These are phyloP conservation scores for Emmonsia crescens DNA, from an alignment of 2,329 filamentous ascomycete genomes.

Conservation along the genomic window DNA sequence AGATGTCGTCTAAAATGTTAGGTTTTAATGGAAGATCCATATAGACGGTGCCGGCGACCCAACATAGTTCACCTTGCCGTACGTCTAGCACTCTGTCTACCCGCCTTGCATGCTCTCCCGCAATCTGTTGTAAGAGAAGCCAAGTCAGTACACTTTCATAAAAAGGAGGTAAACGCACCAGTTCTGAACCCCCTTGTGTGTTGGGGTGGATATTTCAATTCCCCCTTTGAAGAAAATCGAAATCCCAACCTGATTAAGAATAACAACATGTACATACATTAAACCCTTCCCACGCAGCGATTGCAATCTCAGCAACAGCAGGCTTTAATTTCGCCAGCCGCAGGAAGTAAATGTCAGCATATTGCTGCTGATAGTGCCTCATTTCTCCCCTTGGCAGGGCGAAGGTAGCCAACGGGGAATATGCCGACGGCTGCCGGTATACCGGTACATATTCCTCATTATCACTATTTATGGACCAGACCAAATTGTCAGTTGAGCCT, in stretches of 20 bases:
- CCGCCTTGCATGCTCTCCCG: conserved; percentile 59
- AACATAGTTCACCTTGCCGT: conserved; percentile 87
- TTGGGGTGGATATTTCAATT: neutral
- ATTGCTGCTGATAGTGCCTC: conserved; percentile 83
- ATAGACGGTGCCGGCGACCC: conserved; percentile 88
- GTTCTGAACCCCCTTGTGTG: neutral
- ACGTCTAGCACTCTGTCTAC: conserved; percentile 91
- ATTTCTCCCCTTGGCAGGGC: conserved; percentile 52
- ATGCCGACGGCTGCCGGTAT: conserved; percentile 49
- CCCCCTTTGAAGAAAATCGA: neutral
- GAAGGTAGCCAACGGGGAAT: conserved; percentile 68
- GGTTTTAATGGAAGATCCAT: conserved; percentile 97
- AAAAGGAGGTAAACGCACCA: neutral
- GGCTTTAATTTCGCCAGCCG: conserved; percentile 81
- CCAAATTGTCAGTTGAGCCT: neutral
- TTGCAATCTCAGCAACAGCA: conserved; percentile 62
- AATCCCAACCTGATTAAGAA: neutral
- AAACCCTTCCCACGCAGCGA: conserved; percentile 65
- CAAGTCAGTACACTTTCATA: neutral
- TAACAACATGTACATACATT: conserved; percentile 33
- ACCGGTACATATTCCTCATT: conserved; percentile 32
- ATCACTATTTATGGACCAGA: conserved; percentile 13
- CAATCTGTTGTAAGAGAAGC: conserved; percentile 43
- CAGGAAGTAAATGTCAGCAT: conserved; percentile 94
- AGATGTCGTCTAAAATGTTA: conserved; percentile 88